phyloP scores from a whole-genome alignment of 2,329 filamentous ascomycete genomes.

The Apiospora arundinis region DNA sequence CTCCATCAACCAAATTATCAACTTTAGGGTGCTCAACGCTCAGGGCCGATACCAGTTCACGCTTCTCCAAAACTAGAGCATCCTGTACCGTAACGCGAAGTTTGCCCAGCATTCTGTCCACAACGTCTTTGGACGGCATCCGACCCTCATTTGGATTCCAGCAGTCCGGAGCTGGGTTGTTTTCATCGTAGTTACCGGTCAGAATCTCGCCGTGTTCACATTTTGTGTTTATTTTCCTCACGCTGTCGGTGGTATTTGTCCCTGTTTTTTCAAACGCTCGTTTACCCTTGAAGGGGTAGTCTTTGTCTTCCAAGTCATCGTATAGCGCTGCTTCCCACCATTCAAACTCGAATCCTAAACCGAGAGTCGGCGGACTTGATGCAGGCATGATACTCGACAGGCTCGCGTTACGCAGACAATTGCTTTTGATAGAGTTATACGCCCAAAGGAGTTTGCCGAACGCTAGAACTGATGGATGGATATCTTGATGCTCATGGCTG shows the following conservation, averaged over 20 bases:
- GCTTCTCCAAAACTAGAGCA: background rate
- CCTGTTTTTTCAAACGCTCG: background rate
- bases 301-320: background rate
- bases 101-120: background rate
- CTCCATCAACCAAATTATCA: no score
- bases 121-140: background rate
- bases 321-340: background rate
- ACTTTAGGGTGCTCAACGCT: background rate
- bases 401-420: background rate
- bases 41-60: background rate
- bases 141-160: background rate
- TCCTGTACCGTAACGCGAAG: background rate
- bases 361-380: background rate
- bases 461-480: background rate
- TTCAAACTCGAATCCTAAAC: background rate
- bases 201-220: fast-evolving
- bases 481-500: background rate
- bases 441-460: background rate
- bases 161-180: background rate
- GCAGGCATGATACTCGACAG: background rate
- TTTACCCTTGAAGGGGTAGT: background rate
- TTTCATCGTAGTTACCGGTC: background rate
- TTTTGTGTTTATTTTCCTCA: no score
- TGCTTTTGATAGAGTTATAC: background rate
- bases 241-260: background rate